Evolutionary conservation across 176 grass and related monocot species (phyloP).

Genomic region (Chloris gayana): DNA sequence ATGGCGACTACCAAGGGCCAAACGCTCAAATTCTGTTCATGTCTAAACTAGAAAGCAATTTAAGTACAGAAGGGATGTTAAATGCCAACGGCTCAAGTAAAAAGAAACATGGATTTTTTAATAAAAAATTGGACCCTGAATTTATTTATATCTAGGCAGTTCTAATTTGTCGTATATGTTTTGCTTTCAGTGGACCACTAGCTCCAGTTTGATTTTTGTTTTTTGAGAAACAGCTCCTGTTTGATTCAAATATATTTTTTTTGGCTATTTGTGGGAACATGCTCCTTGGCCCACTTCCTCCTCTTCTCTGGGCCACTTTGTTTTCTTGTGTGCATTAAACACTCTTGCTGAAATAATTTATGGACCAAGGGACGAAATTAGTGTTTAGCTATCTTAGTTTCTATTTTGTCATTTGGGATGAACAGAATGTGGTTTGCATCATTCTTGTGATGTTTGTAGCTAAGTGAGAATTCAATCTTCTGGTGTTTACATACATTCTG

Average conservation of each 20-base stretch:
- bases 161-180: neutral
- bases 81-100: neutral
- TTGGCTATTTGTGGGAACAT: neutral
- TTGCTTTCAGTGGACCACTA: neutral
- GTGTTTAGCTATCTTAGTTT: too few species aligned
- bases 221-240: too few species aligned
- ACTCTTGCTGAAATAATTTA: too few species aligned
- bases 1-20: neutral
- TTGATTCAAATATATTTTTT: neutral
- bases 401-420: conserved; percentile 25
- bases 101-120: neutral
- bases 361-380: too few species aligned
- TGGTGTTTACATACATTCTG: neutral
- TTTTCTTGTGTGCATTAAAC: conserved; percentile 21
- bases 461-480: neutral
- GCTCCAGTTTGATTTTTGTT: neutral
- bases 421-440: conserved; percentile 30
- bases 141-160: neutral
- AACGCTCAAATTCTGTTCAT: neutral
- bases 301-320: conserved; percentile 10
- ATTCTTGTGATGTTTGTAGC: conserved; percentile 1
- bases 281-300: neutral
- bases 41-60: conserved; percentile 1
- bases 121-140: neutral
- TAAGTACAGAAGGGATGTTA: neutral